phyloP scores from a whole-genome alignment of 2,329 filamentous ascomycete species.

The Ophiosphaerella korrae region DNA sequence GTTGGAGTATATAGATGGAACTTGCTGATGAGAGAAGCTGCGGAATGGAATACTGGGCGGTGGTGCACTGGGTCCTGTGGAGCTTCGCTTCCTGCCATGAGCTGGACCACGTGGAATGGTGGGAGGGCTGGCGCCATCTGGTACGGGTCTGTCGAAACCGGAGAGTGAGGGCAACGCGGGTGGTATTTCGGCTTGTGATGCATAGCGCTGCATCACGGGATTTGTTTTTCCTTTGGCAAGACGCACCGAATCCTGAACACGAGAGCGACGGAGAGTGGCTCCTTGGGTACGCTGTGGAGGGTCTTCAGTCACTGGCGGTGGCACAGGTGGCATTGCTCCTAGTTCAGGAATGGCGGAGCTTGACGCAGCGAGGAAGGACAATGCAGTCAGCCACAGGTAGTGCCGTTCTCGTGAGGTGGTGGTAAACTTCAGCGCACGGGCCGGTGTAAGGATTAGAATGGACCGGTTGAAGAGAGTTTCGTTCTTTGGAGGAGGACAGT shows the following conservation, averaged over 20 bases:
- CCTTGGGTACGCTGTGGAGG: conserved; percentile 42
- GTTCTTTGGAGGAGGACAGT: conserved; percentile 81
- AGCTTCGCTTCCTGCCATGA: conserved; percentile 86
- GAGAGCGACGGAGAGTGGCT: conserved; percentile 56
- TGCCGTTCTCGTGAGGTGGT: conserved; percentile 82
- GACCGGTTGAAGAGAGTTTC: conserved; percentile 81
- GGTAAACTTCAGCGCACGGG: conserved; percentile 94
- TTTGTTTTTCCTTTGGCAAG: conserved; percentile 74
- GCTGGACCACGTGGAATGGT: conserved; percentile 70
- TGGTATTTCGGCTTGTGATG: conserved; percentile 34
- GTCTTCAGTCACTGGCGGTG: conserved; percentile 42
- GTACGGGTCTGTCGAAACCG: conserved; percentile 52
- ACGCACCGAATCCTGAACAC: conserved; percentile 86
- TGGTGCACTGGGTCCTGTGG: conserved; percentile 76
- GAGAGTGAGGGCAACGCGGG: conserved; percentile 36
- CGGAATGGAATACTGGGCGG: conserved; percentile 73
- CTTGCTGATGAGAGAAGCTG: conserved; percentile 68
- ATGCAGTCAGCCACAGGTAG: conserved; percentile 90
- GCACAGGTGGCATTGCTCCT: conserved; percentile 51
- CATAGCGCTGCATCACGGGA: conserved; percentile 43
- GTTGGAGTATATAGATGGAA: conserved; percentile 48
- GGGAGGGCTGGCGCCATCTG: conserved; percentile 72
- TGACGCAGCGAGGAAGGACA: conserved; percentile 94
- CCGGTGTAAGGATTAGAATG: conserved; percentile 91
- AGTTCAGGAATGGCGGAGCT: conserved; percentile 80